Percentiles rank a stretch among this genome's conserved stretches.
phyloP scores from a whole-genome alignment of 495 filamentous ascomycete genomes.

The Xylaria palmicola region DNA sequence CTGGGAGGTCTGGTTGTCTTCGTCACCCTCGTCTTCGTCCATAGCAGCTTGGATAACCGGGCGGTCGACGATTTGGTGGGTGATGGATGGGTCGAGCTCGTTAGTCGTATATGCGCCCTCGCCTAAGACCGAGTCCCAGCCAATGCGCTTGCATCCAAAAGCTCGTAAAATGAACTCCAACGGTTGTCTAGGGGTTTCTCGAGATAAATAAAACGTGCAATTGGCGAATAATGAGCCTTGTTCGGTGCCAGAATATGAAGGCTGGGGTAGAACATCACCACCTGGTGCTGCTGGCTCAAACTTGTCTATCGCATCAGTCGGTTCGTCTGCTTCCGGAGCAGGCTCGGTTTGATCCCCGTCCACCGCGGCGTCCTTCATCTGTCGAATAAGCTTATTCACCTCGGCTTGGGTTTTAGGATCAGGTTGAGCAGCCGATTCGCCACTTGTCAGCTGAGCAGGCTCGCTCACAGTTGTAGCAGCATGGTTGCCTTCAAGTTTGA shows the following conservation, averaged over 20 bases:
- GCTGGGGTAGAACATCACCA: slow-evolving; percentile 85
- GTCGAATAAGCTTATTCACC: slow-evolving; percentile 53
- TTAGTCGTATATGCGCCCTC: slow-evolving; percentile 89
- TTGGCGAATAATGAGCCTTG: slow-evolving; percentile 73
- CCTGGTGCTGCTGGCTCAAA: slow-evolving; percentile 77
- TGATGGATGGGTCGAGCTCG: slow-evolving; percentile 83
- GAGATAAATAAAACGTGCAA: slow-evolving; percentile 88
- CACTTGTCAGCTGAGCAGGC: slow-evolving; percentile 53
- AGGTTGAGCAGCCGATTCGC: slow-evolving; percentile 42
- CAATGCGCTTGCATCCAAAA: slow-evolving; percentile 94
- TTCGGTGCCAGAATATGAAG: slow-evolving; percentile 56
- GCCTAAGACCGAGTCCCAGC: slow-evolving; percentile 86
- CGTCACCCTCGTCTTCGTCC: slow-evolving; percentile 55
- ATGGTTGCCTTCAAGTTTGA: slow-evolving; percentile 74
- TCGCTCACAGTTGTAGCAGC: slow-evolving; percentile 49
- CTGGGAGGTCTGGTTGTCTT: slow-evolving; percentile 56
- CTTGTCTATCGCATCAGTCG: slow-evolving; percentile 73
- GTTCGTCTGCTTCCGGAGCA: slow-evolving; percentile 50
- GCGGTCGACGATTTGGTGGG: slow-evolving; percentile 93
- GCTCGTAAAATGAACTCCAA: slow-evolving; percentile 92
- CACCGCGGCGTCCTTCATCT: slow-evolving; percentile 47
- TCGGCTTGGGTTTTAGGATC: slow-evolving; percentile 55
- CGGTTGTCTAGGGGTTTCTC: slow-evolving; percentile 86
- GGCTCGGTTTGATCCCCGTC: slow-evolving; percentile 46
- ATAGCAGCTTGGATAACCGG: slow-evolving; percentile 64